phyloP scores from a whole-genome alignment of 441 rosid species.

The Erodium chrysanthum region DNA sequence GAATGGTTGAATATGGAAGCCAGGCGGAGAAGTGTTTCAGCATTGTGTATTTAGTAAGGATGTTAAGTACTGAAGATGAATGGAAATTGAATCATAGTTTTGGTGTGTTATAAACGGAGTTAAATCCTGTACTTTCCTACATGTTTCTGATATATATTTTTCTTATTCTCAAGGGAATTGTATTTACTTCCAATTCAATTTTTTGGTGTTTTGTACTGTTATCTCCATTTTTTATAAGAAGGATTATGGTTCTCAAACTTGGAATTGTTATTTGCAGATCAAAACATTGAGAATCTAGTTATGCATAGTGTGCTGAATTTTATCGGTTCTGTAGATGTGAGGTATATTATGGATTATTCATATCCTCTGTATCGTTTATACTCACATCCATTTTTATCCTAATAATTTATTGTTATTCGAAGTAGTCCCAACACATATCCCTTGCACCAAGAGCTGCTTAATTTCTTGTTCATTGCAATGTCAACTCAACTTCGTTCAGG shows the following conservation, averaged over 20 bases:
- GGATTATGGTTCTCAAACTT: not conserved
- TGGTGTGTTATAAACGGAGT: too few relatives aligned
- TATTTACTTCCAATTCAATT: not conserved
- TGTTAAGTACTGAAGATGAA: too few relatives aligned
- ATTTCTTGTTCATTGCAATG: slow-evolving; percentile 79
- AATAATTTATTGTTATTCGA: slow-evolving; percentile 30
- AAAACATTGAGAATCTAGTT: slow-evolving; percentile 55
- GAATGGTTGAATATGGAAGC: too few relatives aligned
- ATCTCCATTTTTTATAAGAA: not conserved
- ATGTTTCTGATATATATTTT: too few relatives aligned
- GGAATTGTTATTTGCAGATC: slow-evolving; percentile 42
- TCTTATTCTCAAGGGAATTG: too few relatives aligned
- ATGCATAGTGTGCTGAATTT: slow-evolving; percentile 68
- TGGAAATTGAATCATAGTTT: too few relatives aligned
- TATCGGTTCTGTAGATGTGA: slow-evolving; percentile 65
- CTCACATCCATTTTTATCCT: slow-evolving; percentile 22
- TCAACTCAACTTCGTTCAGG: slow-evolving; percentile 84
- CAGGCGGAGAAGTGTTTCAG: too few relatives aligned
- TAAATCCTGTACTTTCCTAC: too few relatives aligned
- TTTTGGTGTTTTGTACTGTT: not conserved
- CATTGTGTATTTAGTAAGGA: too few relatives aligned
- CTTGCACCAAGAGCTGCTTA: slow-evolving; percentile 86
- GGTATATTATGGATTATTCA: slow-evolving; percentile 35
- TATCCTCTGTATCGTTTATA: not conserved
- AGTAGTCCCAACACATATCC: slow-evolving; percentile 56